Evolutionary conservation across 1,284 basidiomycete species (phyloP), one percentile per base, ranked within the genome.

Genomic region (Waitea zeae): DNA sequence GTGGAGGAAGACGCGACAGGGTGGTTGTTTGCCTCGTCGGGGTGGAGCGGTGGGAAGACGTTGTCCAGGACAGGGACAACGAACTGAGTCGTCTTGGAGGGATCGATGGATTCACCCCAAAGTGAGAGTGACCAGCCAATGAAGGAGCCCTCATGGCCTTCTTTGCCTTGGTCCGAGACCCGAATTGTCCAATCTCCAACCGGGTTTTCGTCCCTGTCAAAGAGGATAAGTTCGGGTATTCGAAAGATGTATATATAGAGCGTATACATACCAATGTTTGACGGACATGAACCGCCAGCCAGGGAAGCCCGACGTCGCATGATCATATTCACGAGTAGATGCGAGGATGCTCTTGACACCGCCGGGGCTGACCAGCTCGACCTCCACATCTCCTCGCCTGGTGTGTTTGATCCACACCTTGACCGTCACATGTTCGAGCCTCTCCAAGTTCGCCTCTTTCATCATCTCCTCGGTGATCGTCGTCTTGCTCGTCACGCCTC

Each of bases 251-350:
- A n/a, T n/a, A n/a, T n/a, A n/a, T n/a, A n/a, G n/a, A n/a, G n/a
- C n/a, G n/a, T n/a, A 6, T 17, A 56, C 75, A 49, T 39, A 89
- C 95, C 95, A 99, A 53, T 99, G 95, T 57, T 98, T 98, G 38
- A 98, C 73, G 17, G 78, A 75, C 92, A 97, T 98, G 52, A 99
- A 99, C 14, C 73, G 81, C 95, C 95, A 99, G 0, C 89, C 92
- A 17, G 75, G 73, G 53, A 71, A 95, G 4, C 95, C 95, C 7
- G 63, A 66, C 3, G 48, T 52, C 11, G 71, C 79, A 31, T 58
- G 53, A 50, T 99, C 95, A 27, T 64, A 67, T 20, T 64, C 53
- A 38, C 95, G 70, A 34, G 65, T 65, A 9, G 73, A 70, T 15
- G 83, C 90, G 27, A 99, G 58, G 6, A 96, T 64, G 48, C 88